Percentiles rank a stretch among this genome's conserved stretches.
Evolutionary conservation across 1,284 basidiomycete species (phyloP).

Genomic region (Vanrija pseudolonga): DNA sequence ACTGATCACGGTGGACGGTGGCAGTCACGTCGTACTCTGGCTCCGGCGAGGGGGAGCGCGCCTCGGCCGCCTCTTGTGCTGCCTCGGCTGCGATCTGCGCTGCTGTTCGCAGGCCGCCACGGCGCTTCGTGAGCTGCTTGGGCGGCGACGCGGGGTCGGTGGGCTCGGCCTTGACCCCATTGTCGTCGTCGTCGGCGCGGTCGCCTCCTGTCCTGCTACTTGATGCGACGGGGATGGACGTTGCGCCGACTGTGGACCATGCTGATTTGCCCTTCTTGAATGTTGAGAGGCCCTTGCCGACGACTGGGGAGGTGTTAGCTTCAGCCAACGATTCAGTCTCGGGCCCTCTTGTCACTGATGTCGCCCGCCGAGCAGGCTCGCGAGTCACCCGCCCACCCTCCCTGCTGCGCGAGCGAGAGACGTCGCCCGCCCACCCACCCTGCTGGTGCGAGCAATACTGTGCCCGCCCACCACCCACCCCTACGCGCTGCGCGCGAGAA

Average conservation of each 20-base stretch:
- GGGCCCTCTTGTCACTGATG: no score
- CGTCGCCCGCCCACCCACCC: no score
- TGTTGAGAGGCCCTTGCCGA: slow-evolving; percentile 40
- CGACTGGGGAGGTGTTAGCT: slow-evolving; percentile 22
- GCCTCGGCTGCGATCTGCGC: slow-evolving; percentile 51
- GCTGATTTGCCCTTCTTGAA: slow-evolving; percentile 39
- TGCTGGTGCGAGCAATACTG: no score
- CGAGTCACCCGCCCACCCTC: no score
- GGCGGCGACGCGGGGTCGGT: background rate
- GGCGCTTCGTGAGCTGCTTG: slow-evolving; percentile 45
- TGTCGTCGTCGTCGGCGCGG: slow-evolving; percentile 16
- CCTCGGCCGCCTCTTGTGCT: slow-evolving; percentile 56
- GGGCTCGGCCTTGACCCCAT: background rate
- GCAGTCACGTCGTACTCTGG: slow-evolving; percentile 63
- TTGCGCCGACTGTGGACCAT: slow-evolving; percentile 38
- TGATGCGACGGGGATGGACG: slow-evolving; percentile 24
- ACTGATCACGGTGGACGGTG: slow-evolving; percentile 90
- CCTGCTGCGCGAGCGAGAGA: no score
- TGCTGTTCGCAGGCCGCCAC: slow-evolving; percentile 72
- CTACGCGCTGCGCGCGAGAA: no score
- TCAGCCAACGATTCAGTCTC: no score
- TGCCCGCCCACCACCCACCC: no score
- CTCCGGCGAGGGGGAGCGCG: slow-evolving; percentile 49
- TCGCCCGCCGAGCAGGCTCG: no score
- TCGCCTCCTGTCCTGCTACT: slow-evolving; percentile 26